A percentile compares a stretch with the other conserved stretches of the same genome.
phyloP scores from a whole-genome alignment of 768 basidiomycete genomes.

The Pleurotus cornucopiae region DNA sequence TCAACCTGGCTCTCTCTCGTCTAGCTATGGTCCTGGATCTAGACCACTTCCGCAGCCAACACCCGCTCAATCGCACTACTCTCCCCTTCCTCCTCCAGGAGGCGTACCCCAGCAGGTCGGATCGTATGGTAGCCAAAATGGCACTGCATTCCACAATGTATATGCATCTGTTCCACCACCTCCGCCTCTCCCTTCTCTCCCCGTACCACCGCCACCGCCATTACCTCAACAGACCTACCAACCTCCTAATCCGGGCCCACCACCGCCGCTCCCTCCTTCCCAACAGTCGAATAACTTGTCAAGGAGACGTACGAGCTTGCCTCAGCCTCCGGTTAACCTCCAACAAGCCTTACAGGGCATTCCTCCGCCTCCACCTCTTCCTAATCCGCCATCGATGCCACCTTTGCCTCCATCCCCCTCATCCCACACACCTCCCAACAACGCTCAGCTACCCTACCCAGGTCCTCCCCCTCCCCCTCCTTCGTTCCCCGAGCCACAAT shows the following conservation, averaged over 20 bases:
- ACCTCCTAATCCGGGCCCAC: constrained; percentile 20
- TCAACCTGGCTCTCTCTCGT: constrained; percentile 22
- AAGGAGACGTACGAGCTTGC: constrained; percentile 45
- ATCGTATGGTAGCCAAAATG: constrained; percentile 23
- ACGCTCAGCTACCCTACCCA: constrained; percentile 28
- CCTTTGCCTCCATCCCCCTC: constrained; percentile 22
- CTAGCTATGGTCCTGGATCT: constrained; percentile 28
- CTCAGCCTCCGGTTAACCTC: constrained; percentile 43
- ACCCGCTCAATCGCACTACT: constrained; percentile 30
- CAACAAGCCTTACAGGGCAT: constrained; percentile 25
- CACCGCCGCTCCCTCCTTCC: constrained; percentile 24
- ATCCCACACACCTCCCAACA: constrained; percentile 17
- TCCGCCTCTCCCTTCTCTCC: constrained; percentile 23
- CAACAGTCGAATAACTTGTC: constrained; percentile 17
- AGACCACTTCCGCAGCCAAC: constrained; percentile 45
- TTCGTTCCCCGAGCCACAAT: constrained; percentile 24
- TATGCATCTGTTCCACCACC: constrained; percentile 33
- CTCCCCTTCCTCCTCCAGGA: constrained; percentile 26
- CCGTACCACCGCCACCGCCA: constrained; percentile 19
- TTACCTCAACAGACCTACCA: constrained; percentile 15
- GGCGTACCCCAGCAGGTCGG: constrained; percentile 18
- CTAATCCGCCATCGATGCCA: constrained; percentile 24
- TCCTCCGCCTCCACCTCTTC: constrained; percentile 35
- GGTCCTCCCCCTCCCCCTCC: constrained; percentile 40
- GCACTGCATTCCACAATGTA: constrained; percentile 19